Evolutionary conservation across 495 filamentous ascomycete genomes (phyloP), one percentile per base, ranked within the genome.

Genomic region (Aspergillus coremiiformis): DNA sequence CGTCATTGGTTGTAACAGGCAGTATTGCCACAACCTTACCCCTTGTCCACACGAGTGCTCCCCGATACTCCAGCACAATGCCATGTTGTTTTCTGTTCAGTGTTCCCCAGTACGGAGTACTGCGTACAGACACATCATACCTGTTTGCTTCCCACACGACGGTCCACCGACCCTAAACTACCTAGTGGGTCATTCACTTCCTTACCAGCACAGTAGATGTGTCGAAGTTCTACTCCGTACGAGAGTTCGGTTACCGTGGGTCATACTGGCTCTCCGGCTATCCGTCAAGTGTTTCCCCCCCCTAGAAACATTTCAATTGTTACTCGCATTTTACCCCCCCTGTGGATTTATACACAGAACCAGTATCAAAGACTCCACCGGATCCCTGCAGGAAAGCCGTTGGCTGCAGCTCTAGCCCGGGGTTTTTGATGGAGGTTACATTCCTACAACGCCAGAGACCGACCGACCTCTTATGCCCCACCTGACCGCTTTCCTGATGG

Each of bases 311-410:
- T 73, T 78, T 52, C 61, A 58, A 45, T 68, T 66, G 4, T 23
- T 75, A 21, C 39, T 78, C 39, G 64, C 70, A 2, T 67, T 73
- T 47, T 77, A 78, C 44, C 72, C 73, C n/a, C 1, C 56, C 60
- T 1, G 47, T 66, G n/a, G 68, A 71, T 56, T 59, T 78, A 24
- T 58, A 54, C 20, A 49, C 51, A 0, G 54, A 56, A 5, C 44
- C 62, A 4, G 53, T 20, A 1, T 8, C 44, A 1, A 72, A 70
- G 52, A 47, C 53, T 9, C 51, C 65, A 2, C 69, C 69, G 0
- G 60, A 66, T 17, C 44, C n/a, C 59, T 0, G 47, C 19, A 0
- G 59, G 62, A 12, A 60, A 53, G 26, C 53, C 58, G 12, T 57
- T 72, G 23, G 63, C 67, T 1, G 29, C 54, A 12, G n/a, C 44